Base-by-base conservation (phyloP, 108 stramenopile species). In the Skeletonema tropicum region DNA sequence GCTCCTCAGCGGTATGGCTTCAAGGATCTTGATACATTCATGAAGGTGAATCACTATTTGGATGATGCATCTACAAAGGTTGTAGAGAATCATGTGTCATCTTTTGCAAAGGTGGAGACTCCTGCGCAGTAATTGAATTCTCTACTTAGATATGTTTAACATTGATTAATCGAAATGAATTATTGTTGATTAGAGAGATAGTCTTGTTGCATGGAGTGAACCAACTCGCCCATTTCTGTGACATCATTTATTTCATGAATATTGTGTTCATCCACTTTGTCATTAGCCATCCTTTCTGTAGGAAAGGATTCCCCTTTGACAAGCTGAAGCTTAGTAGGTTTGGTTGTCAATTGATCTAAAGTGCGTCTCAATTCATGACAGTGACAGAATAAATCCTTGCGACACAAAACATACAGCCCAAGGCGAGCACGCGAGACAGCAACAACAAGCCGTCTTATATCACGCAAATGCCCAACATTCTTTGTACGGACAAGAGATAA, bases 371-470 rank as follows among this genome's bases (percentile, higher is more conserved):
- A 71, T 23, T 96, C 95, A 41, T 89, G 83, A 57, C 90, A 91
- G 46, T 75, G 67, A 59, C 77, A 77, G 71, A 97, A 97, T 55
- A 96, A 9, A 26, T 58, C 58, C 62, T 79, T 70, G 11, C 93
- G 89, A 46, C 96, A 86, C 64, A 98, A 92, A 29, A 98, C 94
- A 73, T 99, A 99, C 12, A 99, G 83, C 17, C 99, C 99, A 14
- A 98, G 88, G n/a, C 97, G 77, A 14, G 99, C 97, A 30, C 99
- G 89, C 7, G 95, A 96, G 15, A 98, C 84, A 1, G 99, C 97
- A 10, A 99, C 99, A 19, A 98, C 95, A 15, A 98, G 84, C 68
- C 99, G 97, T 26, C 99, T 92, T 30, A 98, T 85, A 74, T 99
- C 99, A 8, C 97, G 85, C 23, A 99, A 33, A 82, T 99, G 98